These are phyloP conservation scores for Hansenula lynferdii DNA, from an alignment of 1,139 yeast species.

Conservation along the genomic window DNA sequence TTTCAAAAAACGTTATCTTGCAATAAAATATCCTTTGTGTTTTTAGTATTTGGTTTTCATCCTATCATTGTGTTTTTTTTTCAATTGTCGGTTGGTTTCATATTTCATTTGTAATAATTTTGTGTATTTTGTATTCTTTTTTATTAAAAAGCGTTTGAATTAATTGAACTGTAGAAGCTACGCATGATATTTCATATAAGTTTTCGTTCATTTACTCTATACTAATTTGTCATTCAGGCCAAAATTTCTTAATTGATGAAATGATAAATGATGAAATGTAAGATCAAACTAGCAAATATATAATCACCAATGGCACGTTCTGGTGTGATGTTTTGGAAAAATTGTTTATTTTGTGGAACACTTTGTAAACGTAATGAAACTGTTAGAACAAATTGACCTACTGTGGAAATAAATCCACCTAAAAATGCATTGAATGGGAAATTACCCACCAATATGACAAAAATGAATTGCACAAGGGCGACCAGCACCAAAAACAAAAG, in stretches of 20 bases:
- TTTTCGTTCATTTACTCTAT: too few species aligned
- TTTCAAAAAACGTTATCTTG: too few species aligned
- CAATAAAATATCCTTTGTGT: too few species aligned
- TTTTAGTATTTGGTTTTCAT: too few species aligned
- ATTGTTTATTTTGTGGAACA: conserved; percentile 32
- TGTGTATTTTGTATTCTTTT: too few species aligned
- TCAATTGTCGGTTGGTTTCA: too few species aligned
- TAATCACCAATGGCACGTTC: conserved; percentile 89
- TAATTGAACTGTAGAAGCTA: too few species aligned
- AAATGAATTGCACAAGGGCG: conserved; percentile 75
- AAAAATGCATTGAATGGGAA: conserved; percentile 97
- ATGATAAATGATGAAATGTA: conserved; percentile 87
- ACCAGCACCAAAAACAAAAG: conserved; percentile 66
- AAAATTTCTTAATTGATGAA: conserved; percentile 94
- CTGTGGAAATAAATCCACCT: conserved; percentile 89
- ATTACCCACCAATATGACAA: conserved; percentile 73
- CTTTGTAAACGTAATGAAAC: conserved; percentile 76
- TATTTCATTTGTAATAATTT: too few species aligned
- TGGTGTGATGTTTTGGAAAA: conserved; percentile 54
- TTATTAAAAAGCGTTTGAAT: too few species aligned
- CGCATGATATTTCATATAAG: too few species aligned
- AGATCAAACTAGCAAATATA: conserved; percentile 77
- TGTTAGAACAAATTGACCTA: conserved; percentile 91
- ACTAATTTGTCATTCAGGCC: too few species aligned
- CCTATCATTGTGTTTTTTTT: too few species aligned